Evolutionary conservation across 1,284 basidiomycete genomes (phyloP), one percentile per base, ranked within the genome.

Genomic region (Ceratobasidium sp.): DNA sequence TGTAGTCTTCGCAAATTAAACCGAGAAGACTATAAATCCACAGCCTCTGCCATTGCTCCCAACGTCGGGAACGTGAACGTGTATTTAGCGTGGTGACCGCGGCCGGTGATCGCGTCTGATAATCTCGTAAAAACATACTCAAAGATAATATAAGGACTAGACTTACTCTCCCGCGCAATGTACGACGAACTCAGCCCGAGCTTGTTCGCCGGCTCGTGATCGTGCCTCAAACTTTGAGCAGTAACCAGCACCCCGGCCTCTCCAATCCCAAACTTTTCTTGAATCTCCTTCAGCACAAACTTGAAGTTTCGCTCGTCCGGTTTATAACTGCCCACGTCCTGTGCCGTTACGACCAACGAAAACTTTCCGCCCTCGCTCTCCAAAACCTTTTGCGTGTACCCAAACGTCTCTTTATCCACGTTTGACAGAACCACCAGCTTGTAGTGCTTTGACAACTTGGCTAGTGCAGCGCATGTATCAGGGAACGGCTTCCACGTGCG

Each of bases 341-440:
- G 87, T 17, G 91, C 91, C 6, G 91, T 93, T 79, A 91, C 84
- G 74, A 92, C 84, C 60, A 89, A 85, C 45, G 88, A 87, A 82
- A 93, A 93, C 1, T 88, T 86, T 39, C 90, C 91, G 51, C 85
- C 83, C 42, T 86, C 71, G 28, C 68, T 71, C 84, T 87, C 79
- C 85, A 93, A 87, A 63, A 86, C 84, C n/a, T 82, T 82, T 54
- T 89, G 89, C 0, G 91, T 92, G 79, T 86, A 84, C 2, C 71
- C 76, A 82, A 92, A 92, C 47, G 90, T 91, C 20, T 81, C 80
- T 71, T 87, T 86, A 80, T 94, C 92, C 80, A 93, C 90, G 82
- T 94, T 93, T 78, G 91, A 92, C 47, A 93, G 86, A 1, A 92
- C 90, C 71, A 90, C 85, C 77, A 93, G 89, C 77, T 89, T 90